phyloP scores from a whole-genome alignment of 2,329 filamentous ascomycete genomes.

The Fusarium sp. region DNA sequence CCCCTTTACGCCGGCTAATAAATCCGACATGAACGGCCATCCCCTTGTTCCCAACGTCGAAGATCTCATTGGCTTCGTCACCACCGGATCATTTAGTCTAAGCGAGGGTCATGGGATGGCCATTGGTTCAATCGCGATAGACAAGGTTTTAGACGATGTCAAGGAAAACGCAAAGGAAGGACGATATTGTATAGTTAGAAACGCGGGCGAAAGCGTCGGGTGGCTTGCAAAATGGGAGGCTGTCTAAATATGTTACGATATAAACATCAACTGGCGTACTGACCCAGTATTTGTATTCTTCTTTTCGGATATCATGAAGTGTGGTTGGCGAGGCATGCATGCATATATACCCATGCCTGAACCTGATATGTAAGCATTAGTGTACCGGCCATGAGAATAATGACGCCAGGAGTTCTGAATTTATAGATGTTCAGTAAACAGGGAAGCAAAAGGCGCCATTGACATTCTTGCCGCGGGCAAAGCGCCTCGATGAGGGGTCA shows the following conservation, averaged over 20 bases:
- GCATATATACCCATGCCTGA: not conserved
- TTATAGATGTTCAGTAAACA: not conserved
- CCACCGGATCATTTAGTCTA: constrained; percentile 84
- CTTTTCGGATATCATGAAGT: not conserved
- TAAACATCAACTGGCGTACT: not conserved
- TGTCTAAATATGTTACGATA: constrained; percentile 51
- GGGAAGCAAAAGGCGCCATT: constrained; percentile 42
- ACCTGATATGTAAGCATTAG: constrained; percentile 2
- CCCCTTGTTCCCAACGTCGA: constrained; percentile 76
- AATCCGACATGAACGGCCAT: constrained; percentile 59
- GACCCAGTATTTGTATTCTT: not conserved
- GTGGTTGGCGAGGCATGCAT: not conserved
- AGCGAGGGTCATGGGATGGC: constrained; percentile 79
- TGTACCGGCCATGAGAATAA: not conserved
- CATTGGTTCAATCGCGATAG: constrained; percentile 74
- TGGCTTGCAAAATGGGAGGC: constrained; percentile 83
- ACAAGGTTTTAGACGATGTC: constrained; percentile 59
- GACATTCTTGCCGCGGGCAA: constrained; percentile 33
- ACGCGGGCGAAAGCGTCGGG: constrained; percentile 81
- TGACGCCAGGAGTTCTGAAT: constrained; percentile 9
- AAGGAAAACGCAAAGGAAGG: constrained; percentile 53
- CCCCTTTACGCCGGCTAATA: constrained; percentile 50
- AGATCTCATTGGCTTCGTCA: constrained; percentile 91
- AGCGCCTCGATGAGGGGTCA: constrained; percentile 8
- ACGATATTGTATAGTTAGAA: constrained; percentile 79